Evolutionary conservation across 306 rosid species (phyloP).

Genomic region (Cercis canadensis): DNA sequence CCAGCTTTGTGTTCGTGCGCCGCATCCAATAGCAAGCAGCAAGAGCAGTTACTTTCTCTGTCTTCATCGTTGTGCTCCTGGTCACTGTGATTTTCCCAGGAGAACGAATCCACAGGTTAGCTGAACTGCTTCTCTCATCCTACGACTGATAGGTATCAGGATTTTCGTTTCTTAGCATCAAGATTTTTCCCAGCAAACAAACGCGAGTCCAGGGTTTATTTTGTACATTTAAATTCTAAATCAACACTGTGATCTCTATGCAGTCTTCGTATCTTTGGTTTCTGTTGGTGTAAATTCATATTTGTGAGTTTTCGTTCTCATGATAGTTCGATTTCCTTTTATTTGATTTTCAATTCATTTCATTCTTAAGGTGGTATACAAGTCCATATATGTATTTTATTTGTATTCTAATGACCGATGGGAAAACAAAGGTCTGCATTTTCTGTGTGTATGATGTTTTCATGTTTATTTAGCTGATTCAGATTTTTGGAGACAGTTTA

Average conservation of each 20-base stretch:
- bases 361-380: not conserved
- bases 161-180: not conserved
- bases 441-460: too few species aligned
- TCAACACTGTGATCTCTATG: not conserved
- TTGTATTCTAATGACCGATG: not conserved
- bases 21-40: not conserved
- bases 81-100: too few species aligned
- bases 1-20: not conserved
- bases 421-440: not conserved
- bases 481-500: not conserved
- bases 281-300: too few species aligned
- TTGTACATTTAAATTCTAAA: too few species aligned
- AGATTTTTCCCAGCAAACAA: not conserved
- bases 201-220: not conserved
- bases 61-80: not conserved
- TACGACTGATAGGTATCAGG: not conserved
- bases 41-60: not conserved
- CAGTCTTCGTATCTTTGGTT: too few species aligned
- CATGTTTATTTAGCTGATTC: too few species aligned
- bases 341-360: not conserved
- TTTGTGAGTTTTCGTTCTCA: too few species aligned
- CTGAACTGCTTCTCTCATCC: not conserved
- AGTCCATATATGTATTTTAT: not conserved
- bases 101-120: not conserved
- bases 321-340: too few species aligned